These are phyloP conservation scores for Claviceps citrina DNA, from an alignment of 2,329 filamentous ascomycete genomes.

Conservation along the genomic window DNA sequence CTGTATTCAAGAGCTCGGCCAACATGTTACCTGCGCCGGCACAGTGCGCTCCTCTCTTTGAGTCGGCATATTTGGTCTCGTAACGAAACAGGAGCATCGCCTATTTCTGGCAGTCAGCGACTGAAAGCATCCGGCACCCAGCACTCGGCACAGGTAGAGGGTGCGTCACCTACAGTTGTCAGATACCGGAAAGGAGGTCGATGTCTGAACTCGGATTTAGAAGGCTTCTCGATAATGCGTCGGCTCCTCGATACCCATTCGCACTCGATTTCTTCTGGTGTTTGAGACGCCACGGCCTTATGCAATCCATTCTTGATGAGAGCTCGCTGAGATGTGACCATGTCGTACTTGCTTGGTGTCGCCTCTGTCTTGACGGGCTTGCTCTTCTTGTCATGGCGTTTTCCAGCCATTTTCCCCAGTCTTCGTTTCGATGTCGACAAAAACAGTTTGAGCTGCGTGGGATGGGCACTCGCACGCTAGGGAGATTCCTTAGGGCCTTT, in stretches of 20 bases:
- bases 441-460: background rate
- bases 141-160: no score
- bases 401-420: background rate
- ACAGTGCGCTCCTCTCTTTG: background rate
- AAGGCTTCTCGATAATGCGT: background rate
- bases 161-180: conserved; percentile 1
- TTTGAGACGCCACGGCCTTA: conserved; percentile 7
- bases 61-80: background rate
- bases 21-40: background rate
- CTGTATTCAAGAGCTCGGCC: conserved; percentile 1
- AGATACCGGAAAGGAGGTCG: conserved; percentile 3
- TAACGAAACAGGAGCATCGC: conserved; percentile 7
- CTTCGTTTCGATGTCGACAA: no score
- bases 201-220: background rate
- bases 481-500: background rate
- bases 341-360: conserved; percentile 6
- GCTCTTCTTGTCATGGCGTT: background rate
- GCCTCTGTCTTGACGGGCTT: background rate
- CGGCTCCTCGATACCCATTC: conserved; percentile 1
- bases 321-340: conserved; percentile 6
- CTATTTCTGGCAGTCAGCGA: no score
- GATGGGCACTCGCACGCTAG: background rate
- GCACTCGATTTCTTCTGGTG: conserved; percentile 3
- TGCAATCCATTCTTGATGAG: conserved; percentile 8
- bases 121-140: no score